Evolutionary conservation across 164 flowering plant genomes (phyloP).

Genomic region (grape (Vitis vinifera)): ASM3070453v1 NC_081821.1:7974001-7974500

Average conservation of each 20-base stretch:
- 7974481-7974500: too few species aligned
- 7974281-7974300: constrained; percentile 98
- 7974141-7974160: neutral
- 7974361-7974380: neutral
- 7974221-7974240: neutral
- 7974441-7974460: too few species aligned
- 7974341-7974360: constrained; percentile 1
- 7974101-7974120: too few species aligned
- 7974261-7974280: constrained; percentile 78
- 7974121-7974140: too few species aligned
- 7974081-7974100: neutral
- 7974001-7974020: constrained; percentile 72
- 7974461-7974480: too few species aligned
- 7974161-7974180: neutral
- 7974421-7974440: too few species aligned
- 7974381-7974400: too few species aligned
- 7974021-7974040: constrained; percentile 67
- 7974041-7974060: constrained; percentile 79
- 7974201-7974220: neutral
- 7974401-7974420: too few species aligned
- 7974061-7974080: constrained; percentile 49
- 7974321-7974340: neutral
- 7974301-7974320: constrained; percentile 77
- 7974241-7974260: constrained; percentile 96
- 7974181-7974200: constrained; percentile 3